Evolutionary conservation across 441 rosid species (phyloP).

Genomic region (Euphorbia celastroides): DNA sequence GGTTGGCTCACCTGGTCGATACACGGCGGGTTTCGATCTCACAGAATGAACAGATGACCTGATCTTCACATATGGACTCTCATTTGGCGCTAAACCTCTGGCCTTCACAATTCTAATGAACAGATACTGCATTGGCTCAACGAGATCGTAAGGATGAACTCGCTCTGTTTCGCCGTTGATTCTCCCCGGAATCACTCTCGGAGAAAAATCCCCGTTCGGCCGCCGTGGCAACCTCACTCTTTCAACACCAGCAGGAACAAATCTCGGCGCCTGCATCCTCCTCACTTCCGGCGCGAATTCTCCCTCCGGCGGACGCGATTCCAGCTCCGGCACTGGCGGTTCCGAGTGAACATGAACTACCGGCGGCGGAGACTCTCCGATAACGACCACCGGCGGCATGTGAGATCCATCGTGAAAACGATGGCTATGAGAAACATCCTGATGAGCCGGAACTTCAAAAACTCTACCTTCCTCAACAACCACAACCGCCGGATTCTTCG

Average conservation of each 20-base stretch:
- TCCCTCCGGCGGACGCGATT: slow-evolving; percentile 13
- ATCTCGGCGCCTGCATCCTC: slow-evolving; percentile 54
- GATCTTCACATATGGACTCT: slow-evolving; percentile 57
- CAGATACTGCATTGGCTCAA: slow-evolving; percentile 85
- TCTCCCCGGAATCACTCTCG: slow-evolving; percentile 50
- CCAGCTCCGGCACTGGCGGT: slow-evolving; percentile 18
- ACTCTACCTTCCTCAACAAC: slow-evolving; percentile 54
- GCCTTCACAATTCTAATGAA: slow-evolving; percentile 70
- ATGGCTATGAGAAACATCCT: slow-evolving; percentile 30
- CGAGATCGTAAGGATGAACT: slow-evolving; percentile 61
- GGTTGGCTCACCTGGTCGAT: slow-evolving; percentile 47
- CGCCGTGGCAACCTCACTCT: slow-evolving; percentile 45
- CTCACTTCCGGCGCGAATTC: slow-evolving; percentile 51
- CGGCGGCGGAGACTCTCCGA: slow-evolving; percentile 58
- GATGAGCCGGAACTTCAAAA: slow-evolving; percentile 38
- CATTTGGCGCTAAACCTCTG: slow-evolving; percentile 52
- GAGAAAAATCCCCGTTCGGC: slow-evolving; percentile 63
- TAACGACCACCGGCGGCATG: slow-evolving; percentile 45
- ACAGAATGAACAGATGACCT: slow-evolving; percentile 40
- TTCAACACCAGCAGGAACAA: slow-evolving; percentile 30
- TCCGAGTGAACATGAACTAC: slow-evolving; percentile 32
- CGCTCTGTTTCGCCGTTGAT: slow-evolving; percentile 29
- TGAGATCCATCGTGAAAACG: slow-evolving; percentile 28
- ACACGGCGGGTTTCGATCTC: slow-evolving; percentile 45
- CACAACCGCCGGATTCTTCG: slow-evolving; percentile 26